Percentiles rank a stretch among this genome's conserved stretches.
phyloP scores from a whole-genome alignment of 768 basidiomycete genomes.

The Mrakia hoshinonis region DNA sequence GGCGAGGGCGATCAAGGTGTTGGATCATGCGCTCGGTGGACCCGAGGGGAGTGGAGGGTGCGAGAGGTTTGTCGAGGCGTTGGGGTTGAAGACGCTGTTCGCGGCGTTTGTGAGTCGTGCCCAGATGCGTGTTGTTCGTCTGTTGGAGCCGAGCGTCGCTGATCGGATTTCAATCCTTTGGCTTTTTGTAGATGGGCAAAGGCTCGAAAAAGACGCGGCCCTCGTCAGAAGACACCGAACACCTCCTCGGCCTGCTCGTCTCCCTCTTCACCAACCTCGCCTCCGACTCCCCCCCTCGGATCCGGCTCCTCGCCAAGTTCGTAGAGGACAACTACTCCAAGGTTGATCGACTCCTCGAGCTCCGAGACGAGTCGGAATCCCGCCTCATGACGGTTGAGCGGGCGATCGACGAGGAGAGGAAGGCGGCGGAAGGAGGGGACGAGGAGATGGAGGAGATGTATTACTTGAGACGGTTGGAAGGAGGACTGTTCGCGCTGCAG shows the following conservation, averaged over 20 bases:
- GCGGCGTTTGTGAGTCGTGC: conserved; percentile 72
- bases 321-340: conserved; percentile 90
- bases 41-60: conserved; percentile 60
- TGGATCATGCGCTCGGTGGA: conserved; percentile 85
- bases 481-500: conserved; percentile 79
- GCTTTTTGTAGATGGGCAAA: not conserved
- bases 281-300: conserved; percentile 69
- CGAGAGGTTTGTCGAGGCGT: conserved; percentile 74
- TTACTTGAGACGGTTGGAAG: conserved; percentile 80
- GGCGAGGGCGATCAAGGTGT: conserved; percentile 69
- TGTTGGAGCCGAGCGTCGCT: not conserved
- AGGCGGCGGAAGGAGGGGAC: conserved; percentile 42
- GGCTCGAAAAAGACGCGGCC: conserved; percentile 33
- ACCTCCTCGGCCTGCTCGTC: conserved; percentile 76
- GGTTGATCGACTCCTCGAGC: conserved; percentile 81
- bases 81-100: conserved; percentile 84
- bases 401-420: conserved; percentile 61
- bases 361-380: conserved; percentile 60
- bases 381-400: conserved; percentile 56
- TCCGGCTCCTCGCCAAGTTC: conserved; percentile 83
- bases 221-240: conserved; percentile 65
- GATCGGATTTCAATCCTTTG: not conserved
- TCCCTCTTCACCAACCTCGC: conserved; percentile 79
- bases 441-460: conserved; percentile 62
- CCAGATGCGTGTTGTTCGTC: not conserved